A percentile compares a stretch with the other conserved stretches of the same genome.
phyloP scores from a whole-genome alignment of 2,329 filamentous ascomycete genomes.

The Meredithiella fracta region DNA sequence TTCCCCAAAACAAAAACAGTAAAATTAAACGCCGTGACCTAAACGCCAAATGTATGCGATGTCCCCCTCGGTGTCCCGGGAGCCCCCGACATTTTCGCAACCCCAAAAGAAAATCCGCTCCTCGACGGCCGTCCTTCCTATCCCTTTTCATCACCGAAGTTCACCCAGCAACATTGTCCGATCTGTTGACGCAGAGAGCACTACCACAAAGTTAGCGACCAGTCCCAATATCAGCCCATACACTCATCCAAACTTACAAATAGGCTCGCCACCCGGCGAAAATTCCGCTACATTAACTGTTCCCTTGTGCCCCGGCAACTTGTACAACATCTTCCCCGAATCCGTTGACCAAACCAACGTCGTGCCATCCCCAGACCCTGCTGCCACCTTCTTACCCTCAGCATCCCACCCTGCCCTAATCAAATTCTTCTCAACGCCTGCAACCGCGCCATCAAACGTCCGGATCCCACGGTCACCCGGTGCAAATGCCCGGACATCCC shows the following conservation, averaged over 20 bases:
- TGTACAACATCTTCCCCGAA: conserved; percentile 82
- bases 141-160: conserved; percentile 24
- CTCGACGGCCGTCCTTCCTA: background rate
- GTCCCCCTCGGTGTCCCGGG: background rate
- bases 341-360: conserved; percentile 82
- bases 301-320: conserved; percentile 87
- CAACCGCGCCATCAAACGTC: conserved; percentile 82
- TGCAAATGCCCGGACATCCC: conserved; percentile 92
- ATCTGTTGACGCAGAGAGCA: conserved; percentile 82
- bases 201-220: conserved; percentile 33
- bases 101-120: background rate
- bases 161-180: conserved; percentile 71
- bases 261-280: conserved; percentile 66
- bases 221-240: background rate
- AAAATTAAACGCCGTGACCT: conserved; percentile 6
- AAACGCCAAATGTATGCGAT: conserved; percentile 6
- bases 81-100: background rate
- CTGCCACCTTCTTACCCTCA: conserved; percentile 70
- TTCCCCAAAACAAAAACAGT: background rate
- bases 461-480: conserved; percentile 69
- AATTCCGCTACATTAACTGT: conserved; percentile 92
- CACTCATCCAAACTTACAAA: conserved; percentile 55
- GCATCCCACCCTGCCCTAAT: conserved; percentile 80
- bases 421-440: conserved; percentile 80
- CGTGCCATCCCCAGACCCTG: conserved; percentile 78